These are phyloP conservation scores for Dipodascus albidus DNA, from an alignment of 805 yeast genomes.

Conservation along the genomic window DNA sequence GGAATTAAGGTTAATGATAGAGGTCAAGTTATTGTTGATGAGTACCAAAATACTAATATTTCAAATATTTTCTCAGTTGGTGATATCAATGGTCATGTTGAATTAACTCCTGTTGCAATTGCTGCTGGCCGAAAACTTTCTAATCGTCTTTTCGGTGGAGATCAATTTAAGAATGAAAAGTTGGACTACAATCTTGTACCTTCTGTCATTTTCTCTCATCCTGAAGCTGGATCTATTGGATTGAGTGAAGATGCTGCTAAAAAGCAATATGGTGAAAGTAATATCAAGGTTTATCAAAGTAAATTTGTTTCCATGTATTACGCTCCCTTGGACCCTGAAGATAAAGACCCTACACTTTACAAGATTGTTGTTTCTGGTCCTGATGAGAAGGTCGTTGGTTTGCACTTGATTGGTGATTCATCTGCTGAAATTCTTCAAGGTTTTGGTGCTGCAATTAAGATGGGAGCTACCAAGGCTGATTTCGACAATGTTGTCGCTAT, in stretches of 20 bases:
- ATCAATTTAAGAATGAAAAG: conserved; percentile 54
- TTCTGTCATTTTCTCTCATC: conserved; percentile 95
- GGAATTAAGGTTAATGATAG: conserved; percentile 52
- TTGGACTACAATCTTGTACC: conserved; percentile 84
- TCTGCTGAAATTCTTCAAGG: conserved; percentile 95
- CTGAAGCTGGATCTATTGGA: conserved; percentile 94
- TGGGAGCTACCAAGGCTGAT: conserved; percentile 98
- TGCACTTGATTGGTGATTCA: conserved; percentile 85
- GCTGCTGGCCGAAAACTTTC: conserved; percentile 95
- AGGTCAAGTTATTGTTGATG: conserved; percentile 69
- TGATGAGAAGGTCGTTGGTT: conserved; percentile 89
- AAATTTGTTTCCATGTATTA: conserved; percentile 88
- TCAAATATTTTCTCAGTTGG: conserved; percentile 75
- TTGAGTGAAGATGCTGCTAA: conserved; percentile 69
- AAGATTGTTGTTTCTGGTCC: conserved; percentile 68
- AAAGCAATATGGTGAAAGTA: conserved; percentile 64
- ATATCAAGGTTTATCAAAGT: conserved; percentile 72
- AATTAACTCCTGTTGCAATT: conserved; percentile 96
- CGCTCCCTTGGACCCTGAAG: conserved; percentile 56
- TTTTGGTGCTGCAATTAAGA: conserved; percentile 93
- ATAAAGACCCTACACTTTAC: conserved; percentile 80
- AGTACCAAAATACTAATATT: conserved; percentile 72
- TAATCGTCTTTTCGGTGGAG: conserved; percentile 83
- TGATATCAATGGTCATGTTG: conserved; percentile 87
- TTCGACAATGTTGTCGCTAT: conserved; percentile 95